Base-by-base conservation (phyloP, 1,284 basidiomycete species). In the Rhodotorula sp. region DNA sequence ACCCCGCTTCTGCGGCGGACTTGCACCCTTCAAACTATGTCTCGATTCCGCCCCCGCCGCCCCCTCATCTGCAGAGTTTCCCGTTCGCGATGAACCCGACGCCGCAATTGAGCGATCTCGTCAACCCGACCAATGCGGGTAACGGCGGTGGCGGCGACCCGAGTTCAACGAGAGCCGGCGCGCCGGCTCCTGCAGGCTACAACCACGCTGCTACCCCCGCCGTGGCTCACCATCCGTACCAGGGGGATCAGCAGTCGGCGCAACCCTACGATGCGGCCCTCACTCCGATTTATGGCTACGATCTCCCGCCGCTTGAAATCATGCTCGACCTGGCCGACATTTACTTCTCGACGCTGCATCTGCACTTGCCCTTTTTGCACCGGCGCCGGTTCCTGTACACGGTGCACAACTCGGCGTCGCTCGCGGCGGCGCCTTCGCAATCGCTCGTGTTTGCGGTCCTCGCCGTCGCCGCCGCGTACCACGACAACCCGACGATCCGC, bases 351-450 rank as follows among this genome's bases (percentile, higher is more conserved):
- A 73, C 72, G 14, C 64, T 67, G 22, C 72, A 75, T 56, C 15
- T 30, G 6, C 74, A 75, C 53, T 55, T 75, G 17, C 74, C 74
- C 6, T 73, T 75, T 68, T 56, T 75, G 20, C 69, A 75, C 57
- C 72, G 69, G 29, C 67, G 70, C 48, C 72, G 74, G 2, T 75
- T 73, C 68, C 62, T 75, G 29, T 75, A 70, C 66, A 69, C 74
- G 6, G 59, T 75, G 5, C 65, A 69, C 42, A 60, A 75, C 49
- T 72, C 74, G 5, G 37, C 65, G 0, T 66, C 72, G 18, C 68
- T 75, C 33, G 20, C 68, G 12, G 62, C 69, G 3, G 62, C 74
- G 20, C 74, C 74, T 3, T 70, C 67, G 1, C 67, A 73, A 42
- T 66, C 61, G 46, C 69, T 75, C 60, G 68, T 75, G 58, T 73